phyloP scores from a whole-genome alignment of 2,329 filamentous ascomycete species.

The Exutisphaerella laricina region DNA sequence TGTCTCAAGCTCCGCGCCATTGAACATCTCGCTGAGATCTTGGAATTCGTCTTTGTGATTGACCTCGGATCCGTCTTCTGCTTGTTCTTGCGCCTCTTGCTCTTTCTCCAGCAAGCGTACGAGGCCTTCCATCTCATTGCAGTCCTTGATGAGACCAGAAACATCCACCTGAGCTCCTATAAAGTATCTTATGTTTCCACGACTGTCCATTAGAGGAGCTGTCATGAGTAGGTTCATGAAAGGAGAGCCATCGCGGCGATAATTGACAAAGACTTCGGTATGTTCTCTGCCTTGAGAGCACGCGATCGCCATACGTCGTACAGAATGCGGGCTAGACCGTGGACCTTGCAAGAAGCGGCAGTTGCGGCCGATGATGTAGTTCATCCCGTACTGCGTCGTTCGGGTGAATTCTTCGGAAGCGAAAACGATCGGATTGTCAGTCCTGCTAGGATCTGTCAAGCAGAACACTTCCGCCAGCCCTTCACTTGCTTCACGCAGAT shows the following conservation, averaged over 20 bases:
- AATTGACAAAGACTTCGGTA: slow-evolving; percentile 71
- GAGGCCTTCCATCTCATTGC: slow-evolving; percentile 59
- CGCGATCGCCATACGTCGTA: slow-evolving; percentile 57
- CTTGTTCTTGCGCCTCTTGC: slow-evolving; percentile 28
- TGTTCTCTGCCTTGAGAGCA: slow-evolving; percentile 60
- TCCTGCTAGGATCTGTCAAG: slow-evolving; percentile 65
- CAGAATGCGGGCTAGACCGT: slow-evolving; percentile 59
- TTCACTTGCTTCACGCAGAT: slow-evolving; percentile 64
- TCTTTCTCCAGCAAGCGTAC: slow-evolving; percentile 33
- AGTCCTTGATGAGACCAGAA: slow-evolving; percentile 62
- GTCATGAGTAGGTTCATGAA: slow-evolving; percentile 74
- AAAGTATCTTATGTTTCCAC: slow-evolving; percentile 61
- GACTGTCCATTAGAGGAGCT: slow-evolving; percentile 64
- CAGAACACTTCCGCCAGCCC: slow-evolving; percentile 73
- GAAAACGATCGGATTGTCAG: slow-evolving; percentile 72
- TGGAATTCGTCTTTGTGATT: slow-evolving; percentile 58
- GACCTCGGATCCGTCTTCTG: slow-evolving; percentile 30
- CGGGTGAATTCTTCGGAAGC: slow-evolving; percentile 70
- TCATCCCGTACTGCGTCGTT: slow-evolving; percentile 56
- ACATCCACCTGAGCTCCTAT: slow-evolving; percentile 70
- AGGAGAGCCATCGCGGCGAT: slow-evolving; percentile 65
- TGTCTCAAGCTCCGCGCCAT: slow-evolving; percentile 58
- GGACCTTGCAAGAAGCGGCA: slow-evolving; percentile 62
- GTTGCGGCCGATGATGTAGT: slow-evolving; percentile 42
- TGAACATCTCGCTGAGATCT: slow-evolving; percentile 65